These are phyloP conservation scores for Globisporangium recalcitrans DNA, from an alignment of 352 stramenopile genomes.

Conservation along the genomic window DNA sequence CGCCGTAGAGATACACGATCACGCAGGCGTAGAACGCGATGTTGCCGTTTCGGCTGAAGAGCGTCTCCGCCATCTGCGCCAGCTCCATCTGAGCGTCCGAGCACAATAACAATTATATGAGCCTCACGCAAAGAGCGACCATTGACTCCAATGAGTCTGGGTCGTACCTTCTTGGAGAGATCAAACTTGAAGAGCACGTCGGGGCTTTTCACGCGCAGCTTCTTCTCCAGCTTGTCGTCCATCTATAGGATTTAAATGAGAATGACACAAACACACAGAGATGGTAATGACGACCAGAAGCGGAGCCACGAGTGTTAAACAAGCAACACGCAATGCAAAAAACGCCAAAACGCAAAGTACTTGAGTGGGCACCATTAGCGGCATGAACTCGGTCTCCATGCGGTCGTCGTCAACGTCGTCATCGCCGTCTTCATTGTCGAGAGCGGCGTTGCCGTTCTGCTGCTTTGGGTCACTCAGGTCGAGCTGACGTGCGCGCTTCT, in stretches of 20 bases:
- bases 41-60: conserved; percentile 62
- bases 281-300: conserved; percentile 3
- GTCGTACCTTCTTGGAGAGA: conserved; percentile 66
- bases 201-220: conserved; percentile 30
- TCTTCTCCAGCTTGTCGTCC: conserved; percentile 50
- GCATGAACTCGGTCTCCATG: conserved; percentile 58
- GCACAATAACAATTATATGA: neutral
- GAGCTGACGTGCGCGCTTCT: conserved; percentile 42
- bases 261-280: conserved; percentile 2
- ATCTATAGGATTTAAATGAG: conserved; percentile 31
- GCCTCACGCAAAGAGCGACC: neutral
- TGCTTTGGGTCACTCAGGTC: conserved; percentile 19
- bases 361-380: conserved; percentile 70
- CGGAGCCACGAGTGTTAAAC: conserved; percentile 1
- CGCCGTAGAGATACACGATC: conserved; percentile 82
- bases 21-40: conserved; percentile 78
- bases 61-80: conserved; percentile 73
- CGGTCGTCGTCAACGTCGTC: conserved; percentile 33
- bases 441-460: neutral
- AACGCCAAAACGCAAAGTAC: conserved; percentile 29
- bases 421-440: conserved; percentile 15
- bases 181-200: conserved; percentile 51
- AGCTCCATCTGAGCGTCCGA: conserved; percentile 61
- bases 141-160: neutral
- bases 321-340: neutral